phyloP scores from a whole-genome alignment of 345 rosid genomes.

The Cardamine chenopodiifolia region DNA sequence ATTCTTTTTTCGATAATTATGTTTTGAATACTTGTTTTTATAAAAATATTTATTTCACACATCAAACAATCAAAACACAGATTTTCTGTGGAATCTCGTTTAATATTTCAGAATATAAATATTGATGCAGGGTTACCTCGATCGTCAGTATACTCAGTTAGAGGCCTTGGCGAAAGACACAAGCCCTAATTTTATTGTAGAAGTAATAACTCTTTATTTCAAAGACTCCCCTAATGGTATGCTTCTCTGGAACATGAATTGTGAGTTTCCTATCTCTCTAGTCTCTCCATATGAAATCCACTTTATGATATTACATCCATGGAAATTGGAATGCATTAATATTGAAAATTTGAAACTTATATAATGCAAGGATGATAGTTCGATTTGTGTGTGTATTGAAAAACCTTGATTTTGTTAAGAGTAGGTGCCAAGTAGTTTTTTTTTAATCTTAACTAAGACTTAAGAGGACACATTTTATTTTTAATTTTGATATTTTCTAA shows the following conservation, averaged over 20 bases:
- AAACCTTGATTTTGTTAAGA: not conserved
- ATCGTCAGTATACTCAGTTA: conserved; percentile 32
- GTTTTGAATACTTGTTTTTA: not conserved
- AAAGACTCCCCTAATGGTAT: conserved; percentile 38
- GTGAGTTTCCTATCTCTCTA: conserved; percentile 28
- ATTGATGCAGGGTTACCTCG: conserved; percentile 32
- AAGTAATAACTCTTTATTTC: conserved; percentile 39
- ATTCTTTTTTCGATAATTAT: not conserved
- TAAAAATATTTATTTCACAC: not conserved
- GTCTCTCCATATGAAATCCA: not conserved
- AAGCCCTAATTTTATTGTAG: conserved; percentile 10
- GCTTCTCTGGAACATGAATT: conserved; percentile 35
- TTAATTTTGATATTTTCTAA: not conserved
- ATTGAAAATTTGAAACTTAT: not conserved
- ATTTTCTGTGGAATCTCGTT: not conserved
- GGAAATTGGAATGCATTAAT: not conserved
- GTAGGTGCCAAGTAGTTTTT: not conserved
- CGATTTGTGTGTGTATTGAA: not conserved
- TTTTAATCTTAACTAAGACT: not conserved
- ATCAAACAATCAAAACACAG: not conserved
- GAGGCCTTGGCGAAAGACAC: conserved; percentile 25
- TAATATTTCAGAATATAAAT: not conserved
- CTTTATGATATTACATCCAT: conserved; percentile 15
- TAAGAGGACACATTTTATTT: not conserved
- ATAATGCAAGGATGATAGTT: not conserved